Evolutionary conservation across 2,329 filamentous ascomycete genomes (phyloP), one percentile per base, ranked within the genome.

Genomic region (Pseudocercospora macadamiae): DNA sequence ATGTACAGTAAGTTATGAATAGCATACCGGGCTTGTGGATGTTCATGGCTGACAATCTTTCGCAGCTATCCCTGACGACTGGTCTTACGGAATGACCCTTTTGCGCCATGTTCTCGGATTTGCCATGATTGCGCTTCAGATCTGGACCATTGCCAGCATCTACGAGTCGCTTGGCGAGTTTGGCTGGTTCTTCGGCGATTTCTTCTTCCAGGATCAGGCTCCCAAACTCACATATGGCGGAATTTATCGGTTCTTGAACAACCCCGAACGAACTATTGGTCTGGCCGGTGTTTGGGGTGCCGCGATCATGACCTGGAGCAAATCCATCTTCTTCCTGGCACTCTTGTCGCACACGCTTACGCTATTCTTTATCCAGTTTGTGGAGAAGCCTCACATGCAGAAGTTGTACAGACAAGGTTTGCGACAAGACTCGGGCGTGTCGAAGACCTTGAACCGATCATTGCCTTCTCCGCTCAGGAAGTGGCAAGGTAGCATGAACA

Each of bases 151-250:
- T 1, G 81, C 90, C 64, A 97, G 92, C 74, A 93, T 97, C 66
- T 96, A 97, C 74, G 92, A 97, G 51, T 96, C 91, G 1, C 85
- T 99, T 0, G 95, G 95, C 57, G 95, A 99, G 71, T 99, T 97
- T 70, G 95, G 95, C 68, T 99, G 93, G 93, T 97, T 97, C 80
- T 97, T 93, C 71, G 95, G 95, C 16, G 95, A 99, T 73, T 99
- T 97, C 80, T 97, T 99, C 82, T 97, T 99, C 82, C 97, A 95
- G 72, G 91, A 97, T 62, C 89, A 91, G 45, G 86, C 88, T 9
- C 88, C 89, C 10, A 96, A 95, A 76, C 82, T 97, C 62, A 97
- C 91, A 0, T 99, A 99, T 76, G 92, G 89, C 66, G 96, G 93
- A 62, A 99, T 99, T 69, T 99, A 99, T 75, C 91, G 95, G 48